phyloP scores from a whole-genome alignment of 2,329 filamentous ascomycete genomes.

The Pyrenophora teres region DNA sequence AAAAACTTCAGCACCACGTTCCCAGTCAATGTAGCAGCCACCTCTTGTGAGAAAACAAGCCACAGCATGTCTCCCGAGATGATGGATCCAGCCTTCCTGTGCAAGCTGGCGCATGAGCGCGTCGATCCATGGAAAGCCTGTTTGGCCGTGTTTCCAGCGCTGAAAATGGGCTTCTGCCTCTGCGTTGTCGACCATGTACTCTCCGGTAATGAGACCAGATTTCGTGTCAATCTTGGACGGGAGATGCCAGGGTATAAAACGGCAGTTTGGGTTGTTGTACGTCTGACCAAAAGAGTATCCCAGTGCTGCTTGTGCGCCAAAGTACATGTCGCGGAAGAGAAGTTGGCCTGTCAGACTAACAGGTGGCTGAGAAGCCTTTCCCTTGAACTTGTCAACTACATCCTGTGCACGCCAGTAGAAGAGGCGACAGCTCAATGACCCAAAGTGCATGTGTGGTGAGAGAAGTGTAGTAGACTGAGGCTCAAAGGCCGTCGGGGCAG shows the following conservation, averaged over 20 bases:
- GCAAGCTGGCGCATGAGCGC: conserved; percentile 76
- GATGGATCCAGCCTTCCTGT: conserved; percentile 78
- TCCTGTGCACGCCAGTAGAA: conserved; percentile 75
- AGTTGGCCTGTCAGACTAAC: conserved; percentile 74
- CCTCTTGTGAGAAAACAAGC: conserved; percentile 81
- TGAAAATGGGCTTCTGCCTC: conserved; percentile 68
- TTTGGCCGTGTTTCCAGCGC: conserved; percentile 70
- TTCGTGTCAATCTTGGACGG: conserved; percentile 61
- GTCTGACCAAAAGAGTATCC: conserved; percentile 69
- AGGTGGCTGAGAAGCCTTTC: conserved; percentile 62
- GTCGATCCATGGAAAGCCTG: conserved; percentile 81
- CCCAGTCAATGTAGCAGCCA: conserved; percentile 79
- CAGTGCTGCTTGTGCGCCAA: conserved; percentile 72
- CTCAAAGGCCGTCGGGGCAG: conserved; percentile 73
- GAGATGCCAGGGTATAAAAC: conserved; percentile 81
- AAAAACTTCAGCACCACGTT: conserved; percentile 77
- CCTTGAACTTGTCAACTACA: conserved; percentile 62
- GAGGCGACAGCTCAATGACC: conserved; percentile 69
- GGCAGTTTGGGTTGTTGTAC: conserved; percentile 65
- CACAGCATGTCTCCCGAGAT: conserved; percentile 76
- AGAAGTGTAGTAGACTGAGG: conserved; percentile 75
- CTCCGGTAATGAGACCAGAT: conserved; percentile 57
- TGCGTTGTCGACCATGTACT: conserved; percentile 66
- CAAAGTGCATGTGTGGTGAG: conserved; percentile 76
- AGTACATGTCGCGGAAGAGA: conserved; percentile 83